Percentiles rank a stretch among this genome's conserved stretches.
Conservation (phyloP, 2,329 filamentous ascomycete species). For the Aspergillus caelatus region DNA sequence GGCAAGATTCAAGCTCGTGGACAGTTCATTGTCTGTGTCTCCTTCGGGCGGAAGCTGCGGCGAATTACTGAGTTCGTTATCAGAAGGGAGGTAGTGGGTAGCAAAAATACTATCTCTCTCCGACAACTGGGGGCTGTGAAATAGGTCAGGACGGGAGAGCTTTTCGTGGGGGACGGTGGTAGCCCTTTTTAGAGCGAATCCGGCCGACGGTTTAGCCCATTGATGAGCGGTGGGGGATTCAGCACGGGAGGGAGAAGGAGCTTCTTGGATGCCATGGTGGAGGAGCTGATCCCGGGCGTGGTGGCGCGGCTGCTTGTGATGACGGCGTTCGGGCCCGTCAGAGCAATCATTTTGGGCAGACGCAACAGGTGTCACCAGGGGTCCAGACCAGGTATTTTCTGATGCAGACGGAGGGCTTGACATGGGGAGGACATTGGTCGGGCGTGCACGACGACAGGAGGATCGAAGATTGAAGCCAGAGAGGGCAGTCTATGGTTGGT, state of each 20-base stretch:
- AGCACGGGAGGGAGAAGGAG: slow-evolving; percentile 35
- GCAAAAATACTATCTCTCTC: slow-evolving; percentile 67
- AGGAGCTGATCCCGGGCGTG: slow-evolving; percentile 33
- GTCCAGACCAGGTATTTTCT: slow-evolving; percentile 43
- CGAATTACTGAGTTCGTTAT: slow-evolving; percentile 46
- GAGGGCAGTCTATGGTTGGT: slow-evolving; percentile 24
- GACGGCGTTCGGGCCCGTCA: slow-evolving; percentile 25
- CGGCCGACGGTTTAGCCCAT: slow-evolving; percentile 34
- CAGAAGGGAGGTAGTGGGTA: slow-evolving; percentile 60
- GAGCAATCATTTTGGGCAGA: slow-evolving; percentile 44
- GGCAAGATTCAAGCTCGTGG: slow-evolving; percentile 34
- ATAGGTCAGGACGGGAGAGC: slow-evolving; percentile 27
- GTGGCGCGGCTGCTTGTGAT: slow-evolving; percentile 41
- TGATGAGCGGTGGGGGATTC: slow-evolving; percentile 42
- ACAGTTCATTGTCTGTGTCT: slow-evolving; percentile 33
- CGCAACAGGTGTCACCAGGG: slow-evolving; percentile 50
- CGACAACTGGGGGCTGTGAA: slow-evolving; percentile 55
- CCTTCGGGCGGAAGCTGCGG: slow-evolving; percentile 38
- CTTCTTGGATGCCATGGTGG: slow-evolving; percentile 33
- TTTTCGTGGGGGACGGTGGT: slow-evolving; percentile 35
- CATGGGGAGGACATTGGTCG: slow-evolving; percentile 57
- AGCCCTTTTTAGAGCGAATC: slow-evolving; percentile 40
- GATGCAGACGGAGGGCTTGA: slow-evolving; percentile 50
- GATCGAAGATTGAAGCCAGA: slow-evolving; percentile 16
- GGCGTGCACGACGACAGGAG: slow-evolving; percentile 30